Conservation (phyloP, 352 stramenopile species). For the Phytophthora ohioensis region DNA sequence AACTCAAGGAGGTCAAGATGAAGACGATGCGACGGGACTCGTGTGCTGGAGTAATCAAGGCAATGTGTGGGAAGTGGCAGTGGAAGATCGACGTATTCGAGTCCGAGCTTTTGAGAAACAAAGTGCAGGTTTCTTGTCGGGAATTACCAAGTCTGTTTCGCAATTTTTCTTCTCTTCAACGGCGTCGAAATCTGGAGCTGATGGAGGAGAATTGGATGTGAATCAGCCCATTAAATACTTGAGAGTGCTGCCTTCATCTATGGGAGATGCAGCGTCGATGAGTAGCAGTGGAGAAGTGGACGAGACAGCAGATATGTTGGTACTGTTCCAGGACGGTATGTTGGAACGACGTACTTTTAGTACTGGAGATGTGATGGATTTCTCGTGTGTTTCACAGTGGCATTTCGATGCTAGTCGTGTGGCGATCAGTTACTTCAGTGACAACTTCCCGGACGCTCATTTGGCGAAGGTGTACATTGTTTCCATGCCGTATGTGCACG, state of each 20-base stretch:
- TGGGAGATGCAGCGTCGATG: conserved; percentile 27
- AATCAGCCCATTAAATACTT: conserved; percentile 66
- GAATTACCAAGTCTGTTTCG: conserved; percentile 76
- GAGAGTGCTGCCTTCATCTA: conserved; percentile 49
- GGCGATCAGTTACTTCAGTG: conserved; percentile 77
- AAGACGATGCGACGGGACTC: conserved; percentile 55
- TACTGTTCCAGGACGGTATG: conserved; percentile 73
- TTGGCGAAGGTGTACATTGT: conserved; percentile 72
- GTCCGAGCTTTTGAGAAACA: conserved; percentile 80
- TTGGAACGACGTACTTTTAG: conserved; percentile 80
- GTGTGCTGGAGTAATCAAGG: conserved; percentile 85
- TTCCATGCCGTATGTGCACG: conserved; percentile 71
- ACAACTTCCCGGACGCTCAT: conserved; percentile 66
- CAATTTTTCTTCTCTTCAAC: conserved; percentile 79
- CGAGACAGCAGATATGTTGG: conserved; percentile 63
- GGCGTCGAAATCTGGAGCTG: conserved; percentile 38
- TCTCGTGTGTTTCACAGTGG: conserved; percentile 58
- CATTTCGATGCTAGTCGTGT: conserved; percentile 69
- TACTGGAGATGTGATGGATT: conserved; percentile 71
- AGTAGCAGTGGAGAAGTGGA: conserved; percentile 40
- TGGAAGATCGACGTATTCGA: conserved; percentile 83
- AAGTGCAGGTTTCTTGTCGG: conserved; percentile 68
- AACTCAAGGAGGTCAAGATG: conserved; percentile 14
- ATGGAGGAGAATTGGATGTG: conserved; percentile 48
- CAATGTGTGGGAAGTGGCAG: conserved; percentile 82